These are phyloP conservation scores for Cryptococcus wingfieldii DNA, from an alignment of 1,284 basidiomycete species.

Conservation along the genomic window DNA sequence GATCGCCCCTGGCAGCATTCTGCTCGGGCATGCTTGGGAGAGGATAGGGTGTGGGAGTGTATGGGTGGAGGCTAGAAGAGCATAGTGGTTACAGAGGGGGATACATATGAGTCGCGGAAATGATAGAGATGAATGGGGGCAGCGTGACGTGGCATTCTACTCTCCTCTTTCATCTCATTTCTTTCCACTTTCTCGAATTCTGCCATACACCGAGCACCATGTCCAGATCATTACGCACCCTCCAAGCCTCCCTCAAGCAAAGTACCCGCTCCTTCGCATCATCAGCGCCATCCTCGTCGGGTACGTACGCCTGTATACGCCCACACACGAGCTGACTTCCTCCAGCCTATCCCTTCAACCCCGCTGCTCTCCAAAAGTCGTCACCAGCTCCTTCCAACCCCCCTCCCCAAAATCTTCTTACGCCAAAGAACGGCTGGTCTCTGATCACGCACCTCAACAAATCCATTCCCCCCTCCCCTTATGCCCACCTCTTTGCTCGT, in stretches of 20 bases:
- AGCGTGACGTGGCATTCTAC: background rate
- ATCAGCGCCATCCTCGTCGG: constrained; percentile 9
- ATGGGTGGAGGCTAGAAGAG: no score
- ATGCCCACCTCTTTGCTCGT: constrained; percentile 65
- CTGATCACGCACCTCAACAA: constrained; percentile 70
- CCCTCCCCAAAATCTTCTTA: constrained; percentile 49
- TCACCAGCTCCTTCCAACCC: constrained; percentile 51
- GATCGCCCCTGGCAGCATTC: background rate
- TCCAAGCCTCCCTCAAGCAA: constrained; percentile 3
- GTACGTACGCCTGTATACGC: background rate
- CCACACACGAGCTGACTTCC: background rate
- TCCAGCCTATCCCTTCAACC: constrained; percentile 68
- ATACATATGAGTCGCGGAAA: background rate
- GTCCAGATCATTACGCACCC: constrained; percentile 1
- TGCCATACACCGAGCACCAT: background rate
- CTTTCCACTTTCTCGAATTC: background rate
- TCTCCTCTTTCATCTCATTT: background rate
- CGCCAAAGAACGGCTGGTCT: constrained; percentile 61
- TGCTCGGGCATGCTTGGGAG: background rate
- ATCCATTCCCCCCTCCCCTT: constrained; percentile 63
- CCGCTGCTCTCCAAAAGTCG: constrained; percentile 56
- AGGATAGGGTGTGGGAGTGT: no score
- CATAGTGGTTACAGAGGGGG: background rate
- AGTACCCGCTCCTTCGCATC: constrained; percentile 10
- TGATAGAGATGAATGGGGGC: no score